Base-by-base conservation (phyloP, 1,284 basidiomycete genomes). In the Cryptococcus sp. region DNA sequence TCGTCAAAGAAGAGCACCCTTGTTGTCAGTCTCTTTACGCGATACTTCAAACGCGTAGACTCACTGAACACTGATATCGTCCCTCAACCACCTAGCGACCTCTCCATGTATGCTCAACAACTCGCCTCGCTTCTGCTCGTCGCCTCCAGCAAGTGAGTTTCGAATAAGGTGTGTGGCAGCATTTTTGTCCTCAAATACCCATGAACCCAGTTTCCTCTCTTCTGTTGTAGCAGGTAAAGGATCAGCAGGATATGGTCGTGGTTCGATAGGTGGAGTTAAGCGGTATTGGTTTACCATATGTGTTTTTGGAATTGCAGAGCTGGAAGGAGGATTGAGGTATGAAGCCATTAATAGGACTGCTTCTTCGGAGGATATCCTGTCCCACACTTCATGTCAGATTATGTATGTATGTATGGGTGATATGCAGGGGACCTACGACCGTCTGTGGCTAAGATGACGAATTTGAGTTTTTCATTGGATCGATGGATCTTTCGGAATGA, bases 311-410 rank as follows among this genome's bases (percentile, higher is more conserved):
- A 73, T 62, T 37, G 66, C 63, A 11, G 54, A n/a, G 42, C 62
- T 65, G 31, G 57, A 83, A 16, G 89, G 73, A 19, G 89, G 88
- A 18, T 80, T 76, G 44, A 97, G 78, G 76, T 91, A 84, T 1
- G 87, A 88, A 3, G 85, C 91, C 18, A 94, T 87, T 21, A 99
- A 84, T 16, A 86, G 81, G 46, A 96, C 91, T 7, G 93, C 91
- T 64, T 98, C 93, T 69, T 92, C 86, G n/a, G 92, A 96, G 56
- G 87, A 87, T 50, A 98, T 80, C 61, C 88, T 80, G 75, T 99
- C 96, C 91, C 93, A 98, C 47, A 98, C 74, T 76, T 50, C 5
- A 13, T 11, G 41, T 43, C 41, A 43, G 21, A n/a, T n/a, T n/a
- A n/a, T n/a, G n/a, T n/a, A n/a, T n/a, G n/a, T n/a, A n/a, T n/a